Conservation (phyloP, 768 basidiomycete species). For the Phanerodontia chrysosporium region DNA sequence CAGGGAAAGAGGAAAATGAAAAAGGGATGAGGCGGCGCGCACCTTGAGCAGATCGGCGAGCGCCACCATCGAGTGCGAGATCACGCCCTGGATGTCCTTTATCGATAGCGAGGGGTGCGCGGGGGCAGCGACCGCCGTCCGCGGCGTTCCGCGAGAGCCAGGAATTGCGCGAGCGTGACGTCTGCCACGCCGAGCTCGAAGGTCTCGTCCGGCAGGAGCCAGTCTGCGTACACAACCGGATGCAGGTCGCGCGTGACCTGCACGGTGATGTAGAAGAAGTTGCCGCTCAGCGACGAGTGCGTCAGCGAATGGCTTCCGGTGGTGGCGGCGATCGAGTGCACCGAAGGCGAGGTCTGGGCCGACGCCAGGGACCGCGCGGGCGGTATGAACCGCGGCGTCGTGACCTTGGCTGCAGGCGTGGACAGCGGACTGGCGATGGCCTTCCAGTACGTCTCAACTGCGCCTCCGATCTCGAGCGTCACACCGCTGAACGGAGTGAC, state of each 20-base stretch:
- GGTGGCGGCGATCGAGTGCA: slow-evolving; percentile 44
- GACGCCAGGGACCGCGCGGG: slow-evolving; percentile 27
- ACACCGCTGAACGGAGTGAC: slow-evolving; percentile 89
- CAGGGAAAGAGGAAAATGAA: not conserved
- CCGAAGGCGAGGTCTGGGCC: slow-evolving; percentile 58
- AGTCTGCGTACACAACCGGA: slow-evolving; percentile 82
- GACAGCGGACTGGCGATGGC: slow-evolving; percentile 55
- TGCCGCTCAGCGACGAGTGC: slow-evolving; percentile 86
- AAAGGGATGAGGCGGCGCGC: too few relatives aligned
- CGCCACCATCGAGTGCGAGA: slow-evolving; percentile 60
- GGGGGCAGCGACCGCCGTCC: slow-evolving; percentile 28
- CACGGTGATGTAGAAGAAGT: slow-evolving; percentile 78
- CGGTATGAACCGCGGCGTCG: slow-evolving; percentile 22
- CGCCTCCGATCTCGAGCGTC: slow-evolving; percentile 90
- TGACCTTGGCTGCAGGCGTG: slow-evolving; percentile 20
- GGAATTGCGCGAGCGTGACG: slow-evolving; percentile 79
- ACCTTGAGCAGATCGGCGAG: slow-evolving; percentile 77
- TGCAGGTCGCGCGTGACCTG: slow-evolving; percentile 91
- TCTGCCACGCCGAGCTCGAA: slow-evolving; percentile 82
- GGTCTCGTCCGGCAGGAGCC: slow-evolving; percentile 65
- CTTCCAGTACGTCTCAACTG: slow-evolving; percentile 99
- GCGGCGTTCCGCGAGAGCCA: slow-evolving; percentile 50
- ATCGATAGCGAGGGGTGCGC: slow-evolving; percentile 18
- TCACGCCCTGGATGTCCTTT: slow-evolving; percentile 43
- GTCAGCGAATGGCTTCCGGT: slow-evolving; percentile 59